A percentile compares a stretch with the other conserved stretches of the same genome.
These are phyloP conservation scores for Candida albicans DNA, from an alignment of 1,139 yeast species.

Conservation along the genomic window DNA sequence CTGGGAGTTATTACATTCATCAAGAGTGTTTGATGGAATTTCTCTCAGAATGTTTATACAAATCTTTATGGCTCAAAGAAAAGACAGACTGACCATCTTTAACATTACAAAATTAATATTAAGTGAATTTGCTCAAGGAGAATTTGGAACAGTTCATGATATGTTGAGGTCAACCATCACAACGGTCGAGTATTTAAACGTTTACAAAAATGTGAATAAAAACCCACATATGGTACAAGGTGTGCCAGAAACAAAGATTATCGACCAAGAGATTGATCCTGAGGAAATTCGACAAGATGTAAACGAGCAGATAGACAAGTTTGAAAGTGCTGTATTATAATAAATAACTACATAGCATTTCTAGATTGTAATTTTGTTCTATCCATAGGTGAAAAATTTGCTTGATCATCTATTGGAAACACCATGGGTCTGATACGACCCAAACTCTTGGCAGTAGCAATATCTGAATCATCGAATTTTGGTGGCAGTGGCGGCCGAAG, in stretches of 20 bases:
- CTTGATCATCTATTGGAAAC: constrained; percentile 37
- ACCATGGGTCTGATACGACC: constrained; percentile 41
- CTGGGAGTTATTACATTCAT: constrained; percentile 29
- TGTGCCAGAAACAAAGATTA: not conserved
- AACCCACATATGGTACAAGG: not conserved
- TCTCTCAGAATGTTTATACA: constrained; percentile 20
- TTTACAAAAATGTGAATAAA: constrained; percentile 27
- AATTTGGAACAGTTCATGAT: constrained; percentile 15
- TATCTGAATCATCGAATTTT: constrained; percentile 19
- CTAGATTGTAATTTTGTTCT: constrained; percentile 4
- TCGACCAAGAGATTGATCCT: constrained; percentile 9
- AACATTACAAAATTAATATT: constrained; percentile 16
- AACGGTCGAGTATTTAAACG: constrained; percentile 26
- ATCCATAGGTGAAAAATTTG: constrained; percentile 34
- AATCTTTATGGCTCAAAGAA: constrained; percentile 13
- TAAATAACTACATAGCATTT: constrained; percentile 1
- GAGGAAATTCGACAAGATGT: constrained; percentile 14
- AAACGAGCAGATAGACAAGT: constrained; percentile 1
- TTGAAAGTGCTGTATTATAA: constrained; percentile 1
- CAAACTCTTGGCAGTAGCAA: constrained; percentile 41
- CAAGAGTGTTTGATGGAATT: constrained; percentile 25
- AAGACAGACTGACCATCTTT: constrained; percentile 11
- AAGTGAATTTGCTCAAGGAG: constrained; percentile 20
- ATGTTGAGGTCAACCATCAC: constrained; percentile 25
- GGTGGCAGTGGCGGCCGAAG: constrained; percentile 36